phyloP scores from a whole-genome alignment of 2,329 filamentous ascomycete species.

The Colletotrichum lindemuthianum region DNA sequence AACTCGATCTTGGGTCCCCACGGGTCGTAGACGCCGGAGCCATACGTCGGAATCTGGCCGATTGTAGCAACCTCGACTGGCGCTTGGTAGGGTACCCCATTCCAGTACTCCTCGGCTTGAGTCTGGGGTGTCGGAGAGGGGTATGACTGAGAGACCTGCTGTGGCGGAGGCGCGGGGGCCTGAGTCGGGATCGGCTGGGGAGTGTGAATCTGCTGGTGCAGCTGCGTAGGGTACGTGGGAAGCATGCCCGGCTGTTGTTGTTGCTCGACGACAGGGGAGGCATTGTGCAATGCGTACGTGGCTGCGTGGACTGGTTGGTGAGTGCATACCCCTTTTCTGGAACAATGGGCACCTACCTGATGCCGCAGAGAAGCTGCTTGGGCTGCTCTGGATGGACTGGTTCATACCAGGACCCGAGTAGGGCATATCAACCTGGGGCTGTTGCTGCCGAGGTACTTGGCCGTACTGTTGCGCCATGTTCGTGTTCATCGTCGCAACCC shows the following conservation, averaged over 20 bases:
- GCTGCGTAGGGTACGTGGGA: slow-evolving; percentile 49
- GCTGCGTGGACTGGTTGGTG: slow-evolving; percentile 61
- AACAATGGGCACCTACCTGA: slow-evolving; percentile 64
- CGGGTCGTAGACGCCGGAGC: slow-evolving; percentile 60
- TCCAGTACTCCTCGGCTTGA: slow-evolving; percentile 64
- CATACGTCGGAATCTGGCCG: slow-evolving; percentile 61
- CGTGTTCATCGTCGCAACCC: slow-evolving; percentile 69
- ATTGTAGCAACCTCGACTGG: slow-evolving; percentile 67
- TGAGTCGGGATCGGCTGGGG: slow-evolving; percentile 47
- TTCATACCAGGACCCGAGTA: slow-evolving; percentile 59
- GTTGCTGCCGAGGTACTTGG: slow-evolving; percentile 58
- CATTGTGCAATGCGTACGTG: slow-evolving; percentile 58
- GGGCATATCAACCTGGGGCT: slow-evolving; percentile 57
- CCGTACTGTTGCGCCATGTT: slow-evolving; percentile 59
- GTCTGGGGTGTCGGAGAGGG: slow-evolving; percentile 49
- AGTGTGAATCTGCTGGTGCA: slow-evolving; percentile 46
- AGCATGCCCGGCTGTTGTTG: slow-evolving; percentile 53
- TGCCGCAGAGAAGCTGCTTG: slow-evolving; percentile 65
- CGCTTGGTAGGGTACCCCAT: slow-evolving; percentile 60
- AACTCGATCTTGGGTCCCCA: slow-evolving; percentile 68
- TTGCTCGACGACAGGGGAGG: slow-evolving; percentile 58
- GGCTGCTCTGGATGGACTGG: slow-evolving; percentile 67
- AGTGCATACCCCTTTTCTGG: slow-evolving; percentile 67
- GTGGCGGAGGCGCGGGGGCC: slow-evolving; percentile 36
- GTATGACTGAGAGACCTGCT: slow-evolving; percentile 43